A percentile compares a stretch with the other conserved stretches of the same genome.
Conservation (phyloP, 23 red algal species). For the Gracilariopsis chorda region DNA sequence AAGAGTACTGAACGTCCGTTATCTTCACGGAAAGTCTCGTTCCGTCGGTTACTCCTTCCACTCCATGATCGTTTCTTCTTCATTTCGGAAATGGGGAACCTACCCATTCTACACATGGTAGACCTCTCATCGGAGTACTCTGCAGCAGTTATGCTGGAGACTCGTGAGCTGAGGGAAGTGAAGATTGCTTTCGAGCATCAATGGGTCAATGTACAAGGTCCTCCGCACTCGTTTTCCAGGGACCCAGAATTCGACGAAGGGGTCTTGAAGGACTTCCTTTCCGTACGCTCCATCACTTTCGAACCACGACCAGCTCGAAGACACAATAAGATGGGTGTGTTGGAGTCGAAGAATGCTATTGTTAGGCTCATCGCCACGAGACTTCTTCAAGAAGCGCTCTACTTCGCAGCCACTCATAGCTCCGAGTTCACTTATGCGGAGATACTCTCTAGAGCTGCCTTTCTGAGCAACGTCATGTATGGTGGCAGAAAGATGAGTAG, state of each 20-base stretch:
- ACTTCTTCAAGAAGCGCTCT: not conserved
- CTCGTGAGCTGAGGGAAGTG: not conserved
- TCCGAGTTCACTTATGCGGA: not conserved
- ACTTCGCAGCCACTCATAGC: not conserved
- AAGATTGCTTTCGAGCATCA: not conserved
- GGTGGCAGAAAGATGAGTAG: not conserved
- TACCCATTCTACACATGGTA: constrained; percentile 23
- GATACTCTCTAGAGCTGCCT: constrained; percentile 4
- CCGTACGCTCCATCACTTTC: not conserved
- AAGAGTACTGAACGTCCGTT: not conserved
- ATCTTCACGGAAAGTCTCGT: not conserved
- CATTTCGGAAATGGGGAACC: not conserved
- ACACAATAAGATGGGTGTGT: constrained; percentile 34
- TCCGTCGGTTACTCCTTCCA: not conserved
- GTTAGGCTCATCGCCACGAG: not conserved
- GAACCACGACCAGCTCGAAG: constrained; percentile 17
- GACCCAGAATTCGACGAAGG: constrained; percentile 24
- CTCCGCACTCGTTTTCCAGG: not conserved
- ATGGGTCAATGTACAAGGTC: constrained; percentile 24
- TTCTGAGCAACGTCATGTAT: constrained; percentile 7
- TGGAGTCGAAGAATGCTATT: constrained; percentile 12
- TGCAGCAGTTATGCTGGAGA: not conserved
- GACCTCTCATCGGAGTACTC: not conserved
- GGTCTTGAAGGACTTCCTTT: not conserved
- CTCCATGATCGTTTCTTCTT: constrained; percentile 13